Evolutionary conservation across 495 filamentous ascomycete species (phyloP).

Genomic region (Daldinia childiae): DNA sequence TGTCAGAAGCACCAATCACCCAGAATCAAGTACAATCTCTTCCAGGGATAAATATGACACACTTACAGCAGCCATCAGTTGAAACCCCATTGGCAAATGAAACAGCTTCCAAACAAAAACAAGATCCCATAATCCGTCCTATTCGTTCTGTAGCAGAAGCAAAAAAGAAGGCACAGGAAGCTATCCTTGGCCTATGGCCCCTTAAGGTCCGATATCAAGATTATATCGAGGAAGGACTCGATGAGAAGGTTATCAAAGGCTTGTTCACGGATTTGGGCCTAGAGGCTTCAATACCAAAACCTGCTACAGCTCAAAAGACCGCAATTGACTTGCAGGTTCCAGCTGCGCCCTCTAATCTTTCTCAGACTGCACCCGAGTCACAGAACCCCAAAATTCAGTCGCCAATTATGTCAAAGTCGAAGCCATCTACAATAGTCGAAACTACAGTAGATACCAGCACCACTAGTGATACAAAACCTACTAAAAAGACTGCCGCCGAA

Average conservation of each 20-base stretch:
- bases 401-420: slow-evolving; percentile 5
- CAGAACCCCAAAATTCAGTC: slow-evolving; percentile 10
- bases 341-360: neutral
- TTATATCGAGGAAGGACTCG: slow-evolving; percentile 76
- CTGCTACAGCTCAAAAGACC: slow-evolving; percentile 9
- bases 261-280: slow-evolving; percentile 75
- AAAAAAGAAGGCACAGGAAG: slow-evolving; percentile 73
- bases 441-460: slow-evolving; percentile 20
- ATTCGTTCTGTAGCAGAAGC: slow-evolving; percentile 57
- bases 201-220: slow-evolving; percentile 72
- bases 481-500: slow-evolving; percentile 60
- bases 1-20: slow-evolving; percentile 4
- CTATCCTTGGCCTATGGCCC: slow-evolving; percentile 70
- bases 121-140: neutral
- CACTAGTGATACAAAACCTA: slow-evolving; percentile 32
- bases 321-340: neutral
- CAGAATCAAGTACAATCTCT: slow-evolving; percentile 21
- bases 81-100: slow-evolving; percentile 2
- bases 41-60: slow-evolving; percentile 11
- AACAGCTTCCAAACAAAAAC: neutral
- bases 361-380: slow-evolving; percentile 15
- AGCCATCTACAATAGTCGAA: slow-evolving; percentile 14
- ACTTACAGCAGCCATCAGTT: neutral
- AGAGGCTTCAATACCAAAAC: slow-evolving; percentile 51
- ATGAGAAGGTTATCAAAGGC: slow-evolving; percentile 66